Conservation (phyloP, 2,329 filamentous ascomycete species). For the Decorospora gaudefroyi region DNA sequence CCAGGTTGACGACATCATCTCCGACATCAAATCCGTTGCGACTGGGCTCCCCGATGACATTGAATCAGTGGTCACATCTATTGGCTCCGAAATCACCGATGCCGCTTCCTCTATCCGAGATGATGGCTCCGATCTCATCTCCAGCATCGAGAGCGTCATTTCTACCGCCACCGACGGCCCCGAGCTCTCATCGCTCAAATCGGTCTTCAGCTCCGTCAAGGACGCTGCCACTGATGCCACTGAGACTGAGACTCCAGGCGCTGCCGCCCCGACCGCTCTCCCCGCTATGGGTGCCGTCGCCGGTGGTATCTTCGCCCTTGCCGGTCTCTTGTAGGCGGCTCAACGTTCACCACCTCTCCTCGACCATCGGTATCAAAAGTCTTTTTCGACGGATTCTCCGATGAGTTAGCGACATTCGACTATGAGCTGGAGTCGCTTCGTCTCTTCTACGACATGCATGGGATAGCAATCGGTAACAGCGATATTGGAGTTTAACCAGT, state of each 20-base stretch:
- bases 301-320: slow-evolving; percentile 38
- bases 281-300: slow-evolving; percentile 41
- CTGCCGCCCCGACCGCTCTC: slow-evolving; percentile 31
- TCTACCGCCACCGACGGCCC: slow-evolving; percentile 5
- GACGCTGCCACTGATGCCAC: slow-evolving; percentile 18
- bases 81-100: slow-evolving; percentile 17
- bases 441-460: slow-evolving; percentile 17
- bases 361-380: too few species aligned
- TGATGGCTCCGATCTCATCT: slow-evolving; percentile 17
- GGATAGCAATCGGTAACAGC: slow-evolving; percentile 6
- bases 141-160: slow-evolving; percentile 17
- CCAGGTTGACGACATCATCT: slow-evolving; percentile 35
- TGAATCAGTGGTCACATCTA: slow-evolving; percentile 16
- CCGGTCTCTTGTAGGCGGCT: slow-evolving; percentile 41
- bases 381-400: slow-evolving; percentile 9
- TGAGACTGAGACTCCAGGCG: slow-evolving; percentile 23
- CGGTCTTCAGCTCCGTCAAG: slow-evolving; percentile 10
- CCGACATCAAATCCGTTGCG: slow-evolving; percentile 20
- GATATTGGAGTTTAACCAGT: slow-evolving; percentile 1
- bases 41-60: slow-evolving; percentile 16
- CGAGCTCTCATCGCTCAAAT: slow-evolving; percentile 4
- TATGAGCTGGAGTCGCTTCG: slow-evolving; percentile 15
- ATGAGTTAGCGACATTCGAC: slow-evolving; percentile 11
- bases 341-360: too few species aligned
- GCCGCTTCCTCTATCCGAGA: slow-evolving; percentile 21